phyloP scores from a whole-genome alignment of 371 early-diverging fungal genomes.

The Lichtheimia corymbifera region DNA sequence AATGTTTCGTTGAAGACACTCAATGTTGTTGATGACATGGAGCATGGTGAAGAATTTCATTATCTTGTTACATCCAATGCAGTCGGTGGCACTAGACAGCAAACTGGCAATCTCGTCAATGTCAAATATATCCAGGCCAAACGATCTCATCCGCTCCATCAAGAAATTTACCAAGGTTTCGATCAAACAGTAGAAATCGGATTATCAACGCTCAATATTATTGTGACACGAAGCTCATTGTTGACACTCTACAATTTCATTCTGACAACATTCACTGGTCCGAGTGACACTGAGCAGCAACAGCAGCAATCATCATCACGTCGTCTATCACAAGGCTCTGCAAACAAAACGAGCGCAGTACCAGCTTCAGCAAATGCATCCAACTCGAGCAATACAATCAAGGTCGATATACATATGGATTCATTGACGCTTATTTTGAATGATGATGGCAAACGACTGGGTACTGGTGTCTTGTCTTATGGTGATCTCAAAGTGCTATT shows the following conservation, averaged over 20 bases:
- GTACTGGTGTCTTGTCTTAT: conserved; percentile 60
- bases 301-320: not conserved
- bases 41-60: conserved; percentile 51
- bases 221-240: conserved; percentile 72
- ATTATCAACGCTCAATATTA: conserved; percentile 70
- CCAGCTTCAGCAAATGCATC: not conserved
- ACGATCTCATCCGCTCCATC: conserved; percentile 60
- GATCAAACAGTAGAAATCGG: conserved; percentile 72
- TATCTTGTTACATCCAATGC: conserved; percentile 67
- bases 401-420: conserved; percentile 65
- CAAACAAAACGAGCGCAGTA: not conserved
- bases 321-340: not conserved
- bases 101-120: conserved; percentile 46
- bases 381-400: conserved; percentile 41
- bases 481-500: conserved; percentile 59
- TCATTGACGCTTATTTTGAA: conserved; percentile 67
- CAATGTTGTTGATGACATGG: conserved; percentile 61
- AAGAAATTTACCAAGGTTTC: conserved; percentile 52
- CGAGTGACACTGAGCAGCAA: conserved; percentile 10
- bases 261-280: conserved; percentile 68
- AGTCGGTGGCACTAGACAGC: conserved; percentile 13
- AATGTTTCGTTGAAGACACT: conserved; percentile 64
- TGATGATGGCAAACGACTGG: conserved; percentile 63
- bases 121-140: conserved; percentile 66
- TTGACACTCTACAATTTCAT: conserved; percentile 77